Base-by-base conservation (phyloP, 139 green algal species). In the Coelastrella sp. region DNA sequence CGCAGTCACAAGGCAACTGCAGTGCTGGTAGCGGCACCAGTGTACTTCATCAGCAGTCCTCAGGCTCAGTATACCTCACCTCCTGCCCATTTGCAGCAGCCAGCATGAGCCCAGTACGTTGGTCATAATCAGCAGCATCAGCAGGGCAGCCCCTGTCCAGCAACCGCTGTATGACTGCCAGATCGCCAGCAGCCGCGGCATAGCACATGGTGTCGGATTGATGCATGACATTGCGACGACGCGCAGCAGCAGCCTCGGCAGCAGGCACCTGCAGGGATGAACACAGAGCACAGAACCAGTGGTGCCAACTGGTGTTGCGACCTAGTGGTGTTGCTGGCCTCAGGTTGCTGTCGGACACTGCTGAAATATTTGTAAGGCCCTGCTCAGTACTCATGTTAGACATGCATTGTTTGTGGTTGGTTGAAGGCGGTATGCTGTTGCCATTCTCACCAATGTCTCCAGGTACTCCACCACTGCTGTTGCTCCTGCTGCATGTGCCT, bases 61-160 rank as follows among this genome's bases (percentile, higher is more conserved):
- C 25, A 58, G 9, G 25, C 75, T 11, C 75, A 82, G 65, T 73
- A 49, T 49, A 49, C 35, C 72, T 35, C 58, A 84, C 82, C 61
- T 78, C 82, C 9, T 78, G 82, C 10, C 82, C 84, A 12, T 81
- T 78, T 14, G 66, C 58, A n/a, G 84, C 84, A 70, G 84, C 84
- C 68, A 89, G 49, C 84, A 89, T 89, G 12, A 89, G 84, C 24
- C 84, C 84, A 17, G 84, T 89, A 20, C 84, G 68, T 24, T 61
- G 66, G 66, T 89, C 84, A 70, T 89, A 89, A 49, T 89, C 84
- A 61, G 20, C 35, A 17, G 49, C 84, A 22, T 89, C 84, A 72
- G 84, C 19, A 6, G 68, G 49, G 63, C 84, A 89, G 49, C 84
- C 84, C 7, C 84, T 20, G 0, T 60, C 57, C 8, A 89, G 70